Conservation (phyloP, 1,139 yeast species). For the Casaregolazyma lundiana region DNA sequence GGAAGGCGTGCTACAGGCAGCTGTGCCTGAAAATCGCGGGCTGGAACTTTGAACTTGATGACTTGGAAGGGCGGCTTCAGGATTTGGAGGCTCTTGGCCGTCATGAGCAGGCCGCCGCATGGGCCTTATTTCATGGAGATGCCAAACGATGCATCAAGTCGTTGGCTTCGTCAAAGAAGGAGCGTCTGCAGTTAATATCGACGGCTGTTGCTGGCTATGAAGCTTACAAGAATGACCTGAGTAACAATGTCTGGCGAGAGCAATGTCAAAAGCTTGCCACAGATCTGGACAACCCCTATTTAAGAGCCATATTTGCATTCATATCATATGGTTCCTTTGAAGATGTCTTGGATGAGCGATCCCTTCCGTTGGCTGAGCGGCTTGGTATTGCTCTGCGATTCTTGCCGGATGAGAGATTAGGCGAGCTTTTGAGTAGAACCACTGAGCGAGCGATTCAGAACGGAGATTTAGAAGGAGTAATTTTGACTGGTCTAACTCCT, state of each 20-base stretch:
- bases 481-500: slow-evolving; percentile 85
- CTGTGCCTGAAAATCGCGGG: slow-evolving; percentile 84
- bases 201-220: slow-evolving; percentile 92
- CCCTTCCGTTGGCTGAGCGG: slow-evolving; percentile 82
- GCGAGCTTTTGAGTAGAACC: slow-evolving; percentile 53
- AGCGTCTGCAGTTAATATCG: slow-evolving; percentile 70
- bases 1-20: slow-evolving; percentile 50
- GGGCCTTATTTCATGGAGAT: slow-evolving; percentile 95
- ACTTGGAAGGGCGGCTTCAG: slow-evolving; percentile 65
- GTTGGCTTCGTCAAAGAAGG: slow-evolving; percentile 53
- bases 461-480: slow-evolving; percentile 89
- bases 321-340: slow-evolving; percentile 96
- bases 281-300: slow-evolving; percentile 82
- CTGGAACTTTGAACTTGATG: slow-evolving; percentile 79
- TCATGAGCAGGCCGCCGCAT: slow-evolving; percentile 90
- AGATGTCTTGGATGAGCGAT: slow-evolving; percentile 87
- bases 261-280: slow-evolving; percentile 85
- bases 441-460: slow-evolving; percentile 64
- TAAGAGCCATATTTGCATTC: slow-evolving; percentile 88
- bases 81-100: slow-evolving; percentile 55
- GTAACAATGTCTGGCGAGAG: slow-evolving; percentile 88
- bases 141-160: slow-evolving; percentile 75
- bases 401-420: slow-evolving; percentile 65
- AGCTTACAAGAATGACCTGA: slow-evolving; percentile 58
- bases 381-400: slow-evolving; percentile 87